phyloP scores from a whole-genome alignment of 1,139 yeast genomes.

The Suhomyces chickasaworum region DNA sequence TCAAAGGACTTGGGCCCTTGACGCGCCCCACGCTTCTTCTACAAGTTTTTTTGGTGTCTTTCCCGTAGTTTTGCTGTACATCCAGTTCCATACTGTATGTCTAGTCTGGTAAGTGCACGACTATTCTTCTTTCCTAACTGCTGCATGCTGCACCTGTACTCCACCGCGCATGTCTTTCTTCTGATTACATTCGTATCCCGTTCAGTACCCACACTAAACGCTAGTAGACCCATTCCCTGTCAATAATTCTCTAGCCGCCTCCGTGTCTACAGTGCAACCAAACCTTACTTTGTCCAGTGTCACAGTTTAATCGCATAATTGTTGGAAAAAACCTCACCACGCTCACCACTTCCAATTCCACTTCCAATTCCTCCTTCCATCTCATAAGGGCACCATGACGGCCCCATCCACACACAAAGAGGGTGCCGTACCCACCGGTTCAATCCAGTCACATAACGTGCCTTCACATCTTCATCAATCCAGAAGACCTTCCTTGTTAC shows the following conservation, averaged over 20 bases:
- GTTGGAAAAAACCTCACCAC: slow-evolving; percentile 1
- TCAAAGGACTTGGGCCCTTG: too few species aligned
- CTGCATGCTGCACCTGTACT: background rate
- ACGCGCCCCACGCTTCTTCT: too few species aligned
- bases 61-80: too few species aligned
- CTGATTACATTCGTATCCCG: background rate
- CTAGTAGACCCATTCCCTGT: background rate
- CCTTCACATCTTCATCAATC: slow-evolving; percentile 10
- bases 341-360: too few species aligned
- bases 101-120: background rate
- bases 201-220: background rate
- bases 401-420: slow-evolving; percentile 11
- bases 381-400: slow-evolving; percentile 7
- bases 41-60: too few species aligned
- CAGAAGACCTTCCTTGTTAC: slow-evolving; percentile 19
- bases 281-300: background rate
- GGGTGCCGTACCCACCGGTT: slow-evolving; percentile 4
- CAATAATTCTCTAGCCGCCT: background rate
- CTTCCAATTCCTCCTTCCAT: background rate
- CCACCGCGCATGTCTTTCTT: background rate
- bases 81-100: too few species aligned
- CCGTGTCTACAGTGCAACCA: background rate
- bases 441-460: slow-evolving; percentile 3
- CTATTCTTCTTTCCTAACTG: background rate
- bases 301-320: background rate